Conservation (phyloP, 148 eudicot species). For the Beta vulgaris region DNA sequence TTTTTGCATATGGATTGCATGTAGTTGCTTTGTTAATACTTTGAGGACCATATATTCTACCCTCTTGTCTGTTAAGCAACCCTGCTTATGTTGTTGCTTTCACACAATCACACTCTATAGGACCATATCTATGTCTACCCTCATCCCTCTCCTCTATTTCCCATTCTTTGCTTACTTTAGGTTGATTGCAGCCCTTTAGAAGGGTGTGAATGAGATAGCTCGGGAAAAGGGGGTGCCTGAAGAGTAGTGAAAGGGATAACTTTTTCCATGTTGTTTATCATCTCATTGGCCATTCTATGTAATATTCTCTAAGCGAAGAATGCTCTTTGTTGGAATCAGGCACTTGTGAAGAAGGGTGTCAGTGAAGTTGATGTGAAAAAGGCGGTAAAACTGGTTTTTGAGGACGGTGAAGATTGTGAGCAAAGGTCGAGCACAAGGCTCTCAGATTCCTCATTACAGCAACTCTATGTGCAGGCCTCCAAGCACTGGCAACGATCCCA, state of each 20-base stretch:
- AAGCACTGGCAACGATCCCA: conserved; percentile 73
- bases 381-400: conserved; percentile 71
- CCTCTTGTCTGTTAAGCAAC: neutral
- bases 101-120: neutral
- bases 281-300: neutral
- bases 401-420: conserved; percentile 48
- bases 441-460: conserved; percentile 54
- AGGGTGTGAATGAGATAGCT: neutral
- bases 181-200: neutral
- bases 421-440: conserved; percentile 41
- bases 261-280: neutral
- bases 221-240: neutral
- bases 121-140: neutral
- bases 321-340: conserved; percentile 45
- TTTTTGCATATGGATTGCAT: neutral
- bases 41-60: neutral
- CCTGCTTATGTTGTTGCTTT: neutral
- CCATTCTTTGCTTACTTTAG: neutral
- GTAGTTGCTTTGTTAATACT: neutral
- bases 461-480: conserved; percentile 56
- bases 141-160: neutral
- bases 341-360: conserved; percentile 65
- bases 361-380: conserved; percentile 50
- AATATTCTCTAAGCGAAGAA: conserved; percentile 10
- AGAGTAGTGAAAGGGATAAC: neutral